Evolutionary conservation across 2,329 filamentous ascomycete genomes (phyloP).

Genomic region (Penicillium griseofulvum): DNA sequence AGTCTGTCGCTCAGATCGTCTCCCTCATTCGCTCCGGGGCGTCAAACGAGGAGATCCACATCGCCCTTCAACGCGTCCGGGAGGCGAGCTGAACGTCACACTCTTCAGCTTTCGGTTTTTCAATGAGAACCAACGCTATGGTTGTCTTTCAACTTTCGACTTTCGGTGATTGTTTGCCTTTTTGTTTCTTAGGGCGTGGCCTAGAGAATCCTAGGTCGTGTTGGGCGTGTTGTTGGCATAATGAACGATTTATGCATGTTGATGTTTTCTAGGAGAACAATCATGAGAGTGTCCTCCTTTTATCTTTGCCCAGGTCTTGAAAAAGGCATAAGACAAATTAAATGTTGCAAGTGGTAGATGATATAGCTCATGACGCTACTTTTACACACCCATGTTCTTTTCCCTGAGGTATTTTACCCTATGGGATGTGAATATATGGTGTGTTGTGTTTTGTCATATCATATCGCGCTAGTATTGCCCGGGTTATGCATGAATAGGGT

Average conservation of each 20-base stretch:
- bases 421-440: background rate
- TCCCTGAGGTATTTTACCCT: background rate
- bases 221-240: background rate
- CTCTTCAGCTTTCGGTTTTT: background rate
- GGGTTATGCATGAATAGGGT: background rate
- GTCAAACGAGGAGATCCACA: constrained; percentile 27
- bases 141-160: background rate
- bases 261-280: background rate
- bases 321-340: background rate
- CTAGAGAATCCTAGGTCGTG: background rate
- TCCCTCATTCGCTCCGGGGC: constrained; percentile 30
- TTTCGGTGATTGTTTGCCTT: background rate
- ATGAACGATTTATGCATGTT: background rate
- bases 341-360: background rate
- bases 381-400: background rate
- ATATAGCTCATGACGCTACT: background rate
- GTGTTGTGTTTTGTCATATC: background rate
- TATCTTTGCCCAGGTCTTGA: background rate
- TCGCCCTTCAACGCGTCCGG: constrained; percentile 16
- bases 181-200: background rate
- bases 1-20: constrained; percentile 24
- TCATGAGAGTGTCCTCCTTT: background rate
- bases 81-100: background rate
- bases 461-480: background rate
- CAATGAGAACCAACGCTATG: background rate